phyloP scores from a whole-genome alignment of 2,329 filamentous ascomycete species.

The Phyllosticta citribraziliensis region DNA sequence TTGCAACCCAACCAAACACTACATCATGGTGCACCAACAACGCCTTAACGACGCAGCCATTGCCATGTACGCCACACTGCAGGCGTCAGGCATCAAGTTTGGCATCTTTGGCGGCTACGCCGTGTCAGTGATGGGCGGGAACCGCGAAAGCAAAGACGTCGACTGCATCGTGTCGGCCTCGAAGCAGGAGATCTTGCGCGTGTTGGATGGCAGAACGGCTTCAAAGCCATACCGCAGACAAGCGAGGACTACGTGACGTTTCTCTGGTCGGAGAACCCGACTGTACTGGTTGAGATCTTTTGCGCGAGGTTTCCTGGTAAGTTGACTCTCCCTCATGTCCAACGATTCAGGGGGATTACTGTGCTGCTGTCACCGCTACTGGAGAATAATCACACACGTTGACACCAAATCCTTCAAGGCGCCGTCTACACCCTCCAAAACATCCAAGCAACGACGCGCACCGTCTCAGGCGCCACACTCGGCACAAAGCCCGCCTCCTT shows the following conservation, averaged over 20 bases:
- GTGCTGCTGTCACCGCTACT: too few species aligned
- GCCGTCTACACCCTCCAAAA: neutral
- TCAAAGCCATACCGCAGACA: constrained; percentile 10
- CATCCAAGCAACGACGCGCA: neutral
- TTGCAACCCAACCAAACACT: neutral
- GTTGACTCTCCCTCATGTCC: neutral
- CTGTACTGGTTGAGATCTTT: constrained; percentile 14
- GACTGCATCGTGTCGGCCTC: constrained; percentile 13
- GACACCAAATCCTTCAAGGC: neutral
- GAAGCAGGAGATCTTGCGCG: constrained; percentile 13
- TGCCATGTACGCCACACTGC: constrained; percentile 13
- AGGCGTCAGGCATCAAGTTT: constrained; percentile 7
- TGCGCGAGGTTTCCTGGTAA: constrained; percentile 11
- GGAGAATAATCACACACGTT: too few species aligned
- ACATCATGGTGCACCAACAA: neutral
- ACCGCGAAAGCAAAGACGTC: constrained; percentile 14
- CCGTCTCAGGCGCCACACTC: neutral
- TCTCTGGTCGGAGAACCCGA: constrained; percentile 14
- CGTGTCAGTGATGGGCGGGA: constrained; percentile 11
- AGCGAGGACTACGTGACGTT: constrained; percentile 14
- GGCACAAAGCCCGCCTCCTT: neutral
- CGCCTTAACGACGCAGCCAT: constrained; percentile 12
- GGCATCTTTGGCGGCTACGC: constrained; percentile 16
- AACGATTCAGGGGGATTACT: too few species aligned
- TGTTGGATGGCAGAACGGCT: constrained; percentile 13